phyloP scores from a whole-genome alignment of 2,329 filamentous ascomycete species.

The Epichloe elymi region DNA sequence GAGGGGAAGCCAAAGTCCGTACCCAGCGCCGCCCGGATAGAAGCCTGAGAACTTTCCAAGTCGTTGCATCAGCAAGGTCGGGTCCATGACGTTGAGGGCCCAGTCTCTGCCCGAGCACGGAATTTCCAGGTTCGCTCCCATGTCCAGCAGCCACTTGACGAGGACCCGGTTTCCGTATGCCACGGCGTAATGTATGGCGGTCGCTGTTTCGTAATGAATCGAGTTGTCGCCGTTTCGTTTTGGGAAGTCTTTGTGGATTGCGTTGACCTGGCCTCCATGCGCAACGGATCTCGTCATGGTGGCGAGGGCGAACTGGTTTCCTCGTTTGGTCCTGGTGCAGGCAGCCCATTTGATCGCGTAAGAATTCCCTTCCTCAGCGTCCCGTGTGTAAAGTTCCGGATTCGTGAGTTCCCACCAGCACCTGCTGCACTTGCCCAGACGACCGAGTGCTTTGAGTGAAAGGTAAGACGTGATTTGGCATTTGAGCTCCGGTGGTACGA shows the following conservation, averaged over 20 bases:
- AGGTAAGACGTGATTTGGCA: neutral
- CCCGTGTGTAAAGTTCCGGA: neutral
- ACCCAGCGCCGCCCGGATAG: neutral
- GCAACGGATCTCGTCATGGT: neutral
- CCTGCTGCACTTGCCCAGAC: neutral
- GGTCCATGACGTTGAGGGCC: neutral
- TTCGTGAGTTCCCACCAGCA: neutral
- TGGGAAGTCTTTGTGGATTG: neutral
- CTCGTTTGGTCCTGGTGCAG: neutral
- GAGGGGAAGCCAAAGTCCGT: neutral
- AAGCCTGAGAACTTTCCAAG: neutral
- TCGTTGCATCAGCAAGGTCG: neutral
- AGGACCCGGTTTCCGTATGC: neutral
- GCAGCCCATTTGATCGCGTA: slow-evolving; percentile 3
- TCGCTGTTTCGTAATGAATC: neutral
- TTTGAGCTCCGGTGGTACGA: slow-evolving; percentile 1
- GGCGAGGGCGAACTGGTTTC: neutral
- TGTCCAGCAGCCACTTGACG: neutral
- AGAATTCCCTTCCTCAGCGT: neutral
- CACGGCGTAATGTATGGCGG: slow-evolving; percentile 2
- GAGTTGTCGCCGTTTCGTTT: no score
- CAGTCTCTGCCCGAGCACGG: neutral
- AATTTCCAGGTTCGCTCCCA: neutral
- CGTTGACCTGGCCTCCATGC: slow-evolving; percentile 1
- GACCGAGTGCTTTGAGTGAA: neutral